phyloP scores from a whole-genome alignment of 352 stramenopile genomes.

The Pythium phragmiticola region DNA sequence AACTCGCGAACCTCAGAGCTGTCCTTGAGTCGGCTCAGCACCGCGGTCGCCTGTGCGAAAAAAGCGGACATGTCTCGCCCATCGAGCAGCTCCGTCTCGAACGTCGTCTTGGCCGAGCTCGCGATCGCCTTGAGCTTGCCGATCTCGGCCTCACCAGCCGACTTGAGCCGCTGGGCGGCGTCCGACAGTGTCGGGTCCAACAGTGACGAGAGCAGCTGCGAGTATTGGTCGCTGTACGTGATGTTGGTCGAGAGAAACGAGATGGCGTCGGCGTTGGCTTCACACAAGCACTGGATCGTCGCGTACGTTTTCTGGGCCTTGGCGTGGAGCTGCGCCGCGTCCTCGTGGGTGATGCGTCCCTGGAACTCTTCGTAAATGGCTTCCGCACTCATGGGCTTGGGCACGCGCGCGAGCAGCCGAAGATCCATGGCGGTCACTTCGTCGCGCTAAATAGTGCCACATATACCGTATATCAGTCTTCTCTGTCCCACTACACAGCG shows the following conservation, averaged over 20 bases:
- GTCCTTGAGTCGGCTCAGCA: constrained; percentile 63
- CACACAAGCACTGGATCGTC: constrained; percentile 61
- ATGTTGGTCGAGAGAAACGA: constrained; percentile 77
- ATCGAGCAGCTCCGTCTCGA: constrained; percentile 68
- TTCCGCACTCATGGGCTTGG: constrained; percentile 64
- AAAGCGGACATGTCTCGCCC: constrained; percentile 62
- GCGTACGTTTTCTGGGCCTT: constrained; percentile 56
- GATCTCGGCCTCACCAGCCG: constrained; percentile 48
- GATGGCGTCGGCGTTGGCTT: constrained; percentile 67
- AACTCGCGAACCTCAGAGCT: constrained; percentile 58
- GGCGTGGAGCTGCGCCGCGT: constrained; percentile 48
- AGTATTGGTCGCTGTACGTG: constrained; percentile 69
- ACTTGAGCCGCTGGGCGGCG: constrained; percentile 49
- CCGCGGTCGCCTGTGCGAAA: constrained; percentile 53
- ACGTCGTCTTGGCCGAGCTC: constrained; percentile 46
- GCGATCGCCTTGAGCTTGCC: constrained; percentile 55
- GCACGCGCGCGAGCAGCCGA: constrained; percentile 58
- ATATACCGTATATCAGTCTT: not conserved
- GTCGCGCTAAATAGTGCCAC: constrained; percentile 19
- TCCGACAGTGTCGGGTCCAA: constrained; percentile 68
- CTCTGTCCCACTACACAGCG: not conserved
- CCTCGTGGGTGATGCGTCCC: constrained; percentile 56
- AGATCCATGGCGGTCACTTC: constrained; percentile 68
- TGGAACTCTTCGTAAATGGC: constrained; percentile 69
- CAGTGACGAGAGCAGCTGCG: constrained; percentile 45